Evolutionary conservation across 2,329 filamentous ascomycete genomes (phyloP).

Genomic region (Ceratocystis harringtonii): DNA sequence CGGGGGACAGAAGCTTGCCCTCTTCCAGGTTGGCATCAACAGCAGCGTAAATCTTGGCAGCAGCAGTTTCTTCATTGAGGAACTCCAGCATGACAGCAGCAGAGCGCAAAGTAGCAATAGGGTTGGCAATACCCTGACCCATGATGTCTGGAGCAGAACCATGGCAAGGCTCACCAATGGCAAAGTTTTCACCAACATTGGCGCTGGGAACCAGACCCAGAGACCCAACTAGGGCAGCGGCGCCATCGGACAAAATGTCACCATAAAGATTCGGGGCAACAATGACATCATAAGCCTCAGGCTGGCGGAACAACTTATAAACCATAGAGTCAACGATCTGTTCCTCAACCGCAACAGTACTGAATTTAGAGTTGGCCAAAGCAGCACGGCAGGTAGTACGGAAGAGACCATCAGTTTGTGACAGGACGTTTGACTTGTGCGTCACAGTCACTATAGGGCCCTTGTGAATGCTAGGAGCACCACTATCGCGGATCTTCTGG

Average conservation of each 20-base stretch:
- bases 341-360: conserved; percentile 61
- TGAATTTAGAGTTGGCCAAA: conserved; percentile 51
- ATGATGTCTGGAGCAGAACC: conserved; percentile 91
- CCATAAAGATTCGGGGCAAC: conserved; percentile 96
- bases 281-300: conserved; percentile 89
- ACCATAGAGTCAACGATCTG: conserved; percentile 99
- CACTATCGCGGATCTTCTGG: conserved; percentile 57
- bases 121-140: conserved; percentile 85
- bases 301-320: conserved; percentile 97
- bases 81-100: conserved; percentile 95
- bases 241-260: conserved; percentile 89
- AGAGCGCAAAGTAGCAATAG: conserved; percentile 83
- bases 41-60: conserved; percentile 77
- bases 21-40: conserved; percentile 83
- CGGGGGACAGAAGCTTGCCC: conserved; percentile 67
- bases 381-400: conserved; percentile 61
- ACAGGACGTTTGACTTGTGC: conserved; percentile 95
- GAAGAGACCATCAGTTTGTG: conserved; percentile 93
- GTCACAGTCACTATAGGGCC: conserved; percentile 80
- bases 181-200: conserved; percentile 87
- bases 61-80: conserved; percentile 70
- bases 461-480: conserved; percentile 45
- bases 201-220: conserved; percentile 86
- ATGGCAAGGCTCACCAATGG: conserved; percentile 96
- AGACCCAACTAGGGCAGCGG: conserved; percentile 81